Evolutionary conservation across 352 stramenopile species (phyloP).

Genomic region (Aphanomyces invadans): DNA sequence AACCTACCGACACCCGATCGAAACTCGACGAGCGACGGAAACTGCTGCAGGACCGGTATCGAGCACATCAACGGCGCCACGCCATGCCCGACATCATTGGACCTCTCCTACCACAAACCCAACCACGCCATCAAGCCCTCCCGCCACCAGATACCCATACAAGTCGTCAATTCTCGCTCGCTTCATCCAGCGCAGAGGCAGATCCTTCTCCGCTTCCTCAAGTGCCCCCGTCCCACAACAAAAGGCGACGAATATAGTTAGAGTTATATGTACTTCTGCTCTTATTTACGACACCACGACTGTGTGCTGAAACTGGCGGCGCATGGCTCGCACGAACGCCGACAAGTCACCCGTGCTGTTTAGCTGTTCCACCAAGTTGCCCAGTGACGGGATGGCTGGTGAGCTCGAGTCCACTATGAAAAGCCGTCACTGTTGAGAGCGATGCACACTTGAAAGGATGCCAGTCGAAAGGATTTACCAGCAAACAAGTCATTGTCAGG

Average conservation of each 20-base stretch:
- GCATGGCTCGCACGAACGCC: slow-evolving; percentile 70
- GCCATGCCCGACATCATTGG: slow-evolving; percentile 37
- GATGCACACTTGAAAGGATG: background rate
- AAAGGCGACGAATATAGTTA: slow-evolving; percentile 30
- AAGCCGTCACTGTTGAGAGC: background rate
- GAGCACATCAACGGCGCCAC: background rate
- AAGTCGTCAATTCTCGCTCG: too few relatives aligned
- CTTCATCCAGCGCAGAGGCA: too few relatives aligned
- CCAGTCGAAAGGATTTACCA: slow-evolving; percentile 28
- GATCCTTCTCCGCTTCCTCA: too few relatives aligned
- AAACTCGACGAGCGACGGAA: slow-evolving; percentile 57
- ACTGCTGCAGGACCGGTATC: slow-evolving; percentile 29
- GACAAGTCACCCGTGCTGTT: slow-evolving; percentile 63
- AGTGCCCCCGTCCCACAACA: slow-evolving; percentile 26
- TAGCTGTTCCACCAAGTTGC: slow-evolving; percentile 47
- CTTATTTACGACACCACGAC: slow-evolving; percentile 36
- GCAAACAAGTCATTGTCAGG: slow-evolving; percentile 48
- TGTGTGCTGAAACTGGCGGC: slow-evolving; percentile 56
- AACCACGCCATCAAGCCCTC: background rate
- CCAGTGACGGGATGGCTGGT: slow-evolving; percentile 39
- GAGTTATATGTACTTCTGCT: too few relatives aligned
- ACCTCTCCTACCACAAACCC: slow-evolving; percentile 31
- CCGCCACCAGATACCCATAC: background rate
- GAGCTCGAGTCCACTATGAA: slow-evolving; percentile 53
- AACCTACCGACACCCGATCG: slow-evolving; percentile 42